Conservation (phyloP, 306 rosid genomes). For the Hippophae tibetana region DNA sequence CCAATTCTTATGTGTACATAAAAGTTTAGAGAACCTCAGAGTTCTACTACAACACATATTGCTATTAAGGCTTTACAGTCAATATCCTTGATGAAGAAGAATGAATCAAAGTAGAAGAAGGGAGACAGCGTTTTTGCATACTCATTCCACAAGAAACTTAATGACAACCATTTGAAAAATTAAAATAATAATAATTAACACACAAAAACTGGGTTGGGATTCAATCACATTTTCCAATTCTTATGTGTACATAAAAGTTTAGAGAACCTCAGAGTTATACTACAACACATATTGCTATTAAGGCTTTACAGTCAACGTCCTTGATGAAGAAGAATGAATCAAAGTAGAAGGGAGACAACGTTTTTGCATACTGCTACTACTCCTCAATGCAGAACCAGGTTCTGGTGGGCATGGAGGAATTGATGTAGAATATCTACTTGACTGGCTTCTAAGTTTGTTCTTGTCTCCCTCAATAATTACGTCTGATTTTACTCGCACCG, state of each 20-base stretch:
- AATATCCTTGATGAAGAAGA: slow-evolving; percentile 42
- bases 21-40: slow-evolving; percentile 11
- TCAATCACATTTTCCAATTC: slow-evolving; percentile 22
- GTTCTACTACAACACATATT: slow-evolving; percentile 4
- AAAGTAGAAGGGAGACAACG: slow-evolving; percentile 48
- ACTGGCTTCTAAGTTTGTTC: slow-evolving; percentile 62
- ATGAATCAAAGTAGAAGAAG: slow-evolving; percentile 50
- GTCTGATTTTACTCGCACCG: slow-evolving; percentile 42
- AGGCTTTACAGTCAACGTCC: slow-evolving; percentile 47
- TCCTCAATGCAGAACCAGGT: slow-evolving; percentile 20
- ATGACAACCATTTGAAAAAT: slow-evolving; percentile 8
- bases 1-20: slow-evolving; percentile 23
- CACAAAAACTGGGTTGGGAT: slow-evolving; percentile 11
- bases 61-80: slow-evolving; percentile 41
- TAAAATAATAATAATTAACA: slow-evolving; percentile 17
- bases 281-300: slow-evolving; percentile 14
- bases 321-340: slow-evolving; percentile 45
- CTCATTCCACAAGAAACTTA: neutral
- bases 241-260: slow-evolving; percentile 19
- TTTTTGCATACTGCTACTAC: slow-evolving; percentile 38
- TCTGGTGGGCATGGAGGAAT: slow-evolving; percentile 21
- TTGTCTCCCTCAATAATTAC: slow-evolving; percentile 41
- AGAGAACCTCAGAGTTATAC: slow-evolving; percentile 8
- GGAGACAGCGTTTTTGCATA: slow-evolving; percentile 48
- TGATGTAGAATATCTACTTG: slow-evolving; percentile 39